Evolutionary conservation across 1,284 basidiomycete genomes (phyloP).

Genomic region (Tetrapyrgos nigripes): DNA sequence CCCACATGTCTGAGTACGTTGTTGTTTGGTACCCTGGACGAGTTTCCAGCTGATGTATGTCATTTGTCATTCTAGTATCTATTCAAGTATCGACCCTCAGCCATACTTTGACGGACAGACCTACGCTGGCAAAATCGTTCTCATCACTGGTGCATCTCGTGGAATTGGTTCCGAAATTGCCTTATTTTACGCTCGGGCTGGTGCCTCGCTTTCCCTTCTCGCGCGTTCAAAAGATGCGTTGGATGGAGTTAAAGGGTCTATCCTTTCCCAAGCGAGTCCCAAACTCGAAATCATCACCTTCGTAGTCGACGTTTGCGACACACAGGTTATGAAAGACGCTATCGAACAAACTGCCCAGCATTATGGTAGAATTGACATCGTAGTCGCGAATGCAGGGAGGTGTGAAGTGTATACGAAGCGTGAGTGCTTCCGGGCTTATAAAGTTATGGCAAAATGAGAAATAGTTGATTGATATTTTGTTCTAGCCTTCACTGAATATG

Average conservation of each 20-base stretch:
- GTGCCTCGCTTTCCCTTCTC: neutral
- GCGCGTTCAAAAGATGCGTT: neutral
- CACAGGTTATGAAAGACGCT: neutral
- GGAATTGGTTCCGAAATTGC: neutral
- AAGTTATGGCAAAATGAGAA: neutral
- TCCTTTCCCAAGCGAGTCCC: neutral
- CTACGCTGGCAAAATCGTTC: constrained; percentile 1
- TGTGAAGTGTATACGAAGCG: constrained; percentile 3
- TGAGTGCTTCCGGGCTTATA: neutral
- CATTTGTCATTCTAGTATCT: neutral
- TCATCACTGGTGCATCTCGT: constrained; percentile 1
- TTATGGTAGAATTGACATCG: constrained; percentile 3
- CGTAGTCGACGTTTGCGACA: neutral
- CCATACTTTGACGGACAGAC: neutral
- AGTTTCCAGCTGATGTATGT: neutral
- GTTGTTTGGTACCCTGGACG: neutral
- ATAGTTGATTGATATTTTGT: neutral
- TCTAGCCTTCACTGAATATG: constrained; percentile 2
- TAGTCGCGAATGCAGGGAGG: constrained; percentile 3
- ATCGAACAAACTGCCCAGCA: neutral
- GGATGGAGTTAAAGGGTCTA: neutral
- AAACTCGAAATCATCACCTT: neutral
- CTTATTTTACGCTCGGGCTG: neutral
- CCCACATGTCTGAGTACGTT: neutral
- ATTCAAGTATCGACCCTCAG: constrained; percentile 3